Conservation (phyloP, 306 rosid species). For the Datisca glomerata region DNA sequence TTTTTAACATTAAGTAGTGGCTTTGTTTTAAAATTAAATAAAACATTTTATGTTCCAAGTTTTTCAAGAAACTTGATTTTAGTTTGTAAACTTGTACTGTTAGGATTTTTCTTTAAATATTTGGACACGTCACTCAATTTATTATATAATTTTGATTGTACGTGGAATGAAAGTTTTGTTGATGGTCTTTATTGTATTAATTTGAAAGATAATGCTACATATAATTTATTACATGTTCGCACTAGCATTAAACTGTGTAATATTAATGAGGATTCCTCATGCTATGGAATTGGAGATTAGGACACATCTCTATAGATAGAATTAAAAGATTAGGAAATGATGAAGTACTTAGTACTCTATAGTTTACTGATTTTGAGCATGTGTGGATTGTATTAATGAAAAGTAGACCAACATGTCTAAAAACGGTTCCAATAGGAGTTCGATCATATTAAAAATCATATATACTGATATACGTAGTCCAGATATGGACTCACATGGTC, state of each 20-base stretch:
- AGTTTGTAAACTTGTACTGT: slow-evolving; percentile 3
- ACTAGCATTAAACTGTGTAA: background rate
- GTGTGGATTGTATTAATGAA: slow-evolving; percentile 4
- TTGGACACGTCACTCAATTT: background rate
- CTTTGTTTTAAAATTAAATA: too few species aligned
- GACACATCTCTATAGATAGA: too few species aligned
- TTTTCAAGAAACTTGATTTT: too few species aligned
- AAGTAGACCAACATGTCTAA: background rate
- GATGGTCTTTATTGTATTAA: too few species aligned
- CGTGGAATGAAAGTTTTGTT: background rate
- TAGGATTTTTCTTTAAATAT: slow-evolving; percentile 2
- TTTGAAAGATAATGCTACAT: too few species aligned
- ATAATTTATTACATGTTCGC: background rate
- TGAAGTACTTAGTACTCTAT: too few species aligned
- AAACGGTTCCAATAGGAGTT: slow-evolving; percentile 1
- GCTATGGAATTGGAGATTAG: too few species aligned
- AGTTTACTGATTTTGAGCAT: background rate
- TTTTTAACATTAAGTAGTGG: slow-evolving; percentile 2
- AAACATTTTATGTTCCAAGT: too few species aligned
- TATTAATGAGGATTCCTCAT: background rate
- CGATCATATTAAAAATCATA: background rate
- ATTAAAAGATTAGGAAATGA: too few species aligned
- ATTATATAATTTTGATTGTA: background rate
- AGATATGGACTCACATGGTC: too few species aligned
- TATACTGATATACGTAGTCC: too few species aligned